Conservation (phyloP, 768 basidiomycete genomes). For the Boletus bicolor region DNA sequence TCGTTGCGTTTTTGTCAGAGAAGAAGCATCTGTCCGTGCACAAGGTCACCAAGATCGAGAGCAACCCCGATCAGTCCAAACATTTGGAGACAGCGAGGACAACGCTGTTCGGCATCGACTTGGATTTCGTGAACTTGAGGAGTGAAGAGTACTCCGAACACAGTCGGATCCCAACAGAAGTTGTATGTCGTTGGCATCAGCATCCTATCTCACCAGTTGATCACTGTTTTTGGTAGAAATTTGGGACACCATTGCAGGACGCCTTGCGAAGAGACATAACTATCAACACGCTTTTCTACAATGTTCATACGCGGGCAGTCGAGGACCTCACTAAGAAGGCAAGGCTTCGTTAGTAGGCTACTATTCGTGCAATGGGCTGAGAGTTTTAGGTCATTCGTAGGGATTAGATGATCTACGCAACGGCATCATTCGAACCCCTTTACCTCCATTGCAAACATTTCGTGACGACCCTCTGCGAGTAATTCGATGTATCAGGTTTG, state of each 20-base stretch:
- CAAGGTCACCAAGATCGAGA: constrained; percentile 79
- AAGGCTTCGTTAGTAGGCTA: background rate
- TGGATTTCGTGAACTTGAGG: constrained; percentile 92
- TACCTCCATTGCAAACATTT: constrained; percentile 86
- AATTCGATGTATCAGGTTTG: constrained; percentile 87
- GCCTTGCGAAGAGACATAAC: constrained; percentile 89
- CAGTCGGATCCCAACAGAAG: constrained; percentile 84
- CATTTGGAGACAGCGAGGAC: constrained; percentile 95
- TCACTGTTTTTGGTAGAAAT: constrained; percentile 49
- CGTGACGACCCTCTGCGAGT: constrained; percentile 91
- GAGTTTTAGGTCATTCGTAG: constrained; percentile 34
- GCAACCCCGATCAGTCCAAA: constrained; percentile 96
- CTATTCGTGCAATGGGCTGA: constrained; percentile 4
- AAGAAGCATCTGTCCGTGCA: constrained; percentile 30
- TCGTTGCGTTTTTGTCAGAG: constrained; percentile 54
- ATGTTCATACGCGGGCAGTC: constrained; percentile 78
- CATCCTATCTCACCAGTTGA: background rate
- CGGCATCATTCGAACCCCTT: constrained; percentile 83
- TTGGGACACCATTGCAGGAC: constrained; percentile 91
- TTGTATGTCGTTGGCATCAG: constrained; percentile 50
- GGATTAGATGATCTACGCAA: constrained; percentile 81
- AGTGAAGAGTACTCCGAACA: constrained; percentile 87
- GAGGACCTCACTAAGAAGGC: constrained; percentile 88
- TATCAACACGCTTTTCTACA: constrained; percentile 96
- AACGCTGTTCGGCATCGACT: constrained; percentile 71